These are phyloP conservation scores for Euphorbia peplus DNA, from an alignment of 345 rosid species.

Conservation along the genomic window DNA sequence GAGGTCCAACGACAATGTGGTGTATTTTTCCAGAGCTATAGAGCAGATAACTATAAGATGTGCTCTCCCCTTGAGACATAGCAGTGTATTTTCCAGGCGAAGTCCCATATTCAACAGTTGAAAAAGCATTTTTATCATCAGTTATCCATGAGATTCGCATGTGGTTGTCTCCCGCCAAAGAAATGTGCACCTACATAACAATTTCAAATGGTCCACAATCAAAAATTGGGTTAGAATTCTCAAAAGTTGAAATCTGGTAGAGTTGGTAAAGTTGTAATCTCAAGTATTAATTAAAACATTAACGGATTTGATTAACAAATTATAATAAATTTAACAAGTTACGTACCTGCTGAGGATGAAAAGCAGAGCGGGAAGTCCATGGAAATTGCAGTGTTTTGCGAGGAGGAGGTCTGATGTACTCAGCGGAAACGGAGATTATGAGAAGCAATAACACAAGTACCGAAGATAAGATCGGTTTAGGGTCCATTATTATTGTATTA, in stretches of 20 bases:
- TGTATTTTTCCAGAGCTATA: conserved; percentile 93
- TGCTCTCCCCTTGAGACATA: conserved; percentile 66
- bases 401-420: conserved; percentile 70
- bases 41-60: conserved; percentile 62
- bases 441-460: conserved; percentile 29
- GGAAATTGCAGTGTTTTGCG: conserved; percentile 68
- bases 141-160: conserved; percentile 85
- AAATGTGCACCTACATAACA: conserved; percentile 52
- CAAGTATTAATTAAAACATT: too few species aligned
- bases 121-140: conserved; percentile 53
- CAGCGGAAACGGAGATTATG: conserved; percentile 40
- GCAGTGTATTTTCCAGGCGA: conserved; percentile 56
- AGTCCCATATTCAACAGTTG: conserved; percentile 76
- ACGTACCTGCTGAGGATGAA: conserved; percentile 84
- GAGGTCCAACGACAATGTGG: conserved; percentile 77
- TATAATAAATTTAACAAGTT: too few species aligned
- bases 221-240: too few species aligned
- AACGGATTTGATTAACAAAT: too few species aligned
- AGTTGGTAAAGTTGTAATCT: too few species aligned
- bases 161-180: conserved; percentile 81
- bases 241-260: too few species aligned
- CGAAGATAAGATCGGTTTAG: conserved; percentile 4
- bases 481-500: conserved; percentile 11
- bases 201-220: neutral
- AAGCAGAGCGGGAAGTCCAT: conserved; percentile 46